Conservation (phyloP, 768 basidiomycete genomes). For the Mycena capillaripes region DNA sequence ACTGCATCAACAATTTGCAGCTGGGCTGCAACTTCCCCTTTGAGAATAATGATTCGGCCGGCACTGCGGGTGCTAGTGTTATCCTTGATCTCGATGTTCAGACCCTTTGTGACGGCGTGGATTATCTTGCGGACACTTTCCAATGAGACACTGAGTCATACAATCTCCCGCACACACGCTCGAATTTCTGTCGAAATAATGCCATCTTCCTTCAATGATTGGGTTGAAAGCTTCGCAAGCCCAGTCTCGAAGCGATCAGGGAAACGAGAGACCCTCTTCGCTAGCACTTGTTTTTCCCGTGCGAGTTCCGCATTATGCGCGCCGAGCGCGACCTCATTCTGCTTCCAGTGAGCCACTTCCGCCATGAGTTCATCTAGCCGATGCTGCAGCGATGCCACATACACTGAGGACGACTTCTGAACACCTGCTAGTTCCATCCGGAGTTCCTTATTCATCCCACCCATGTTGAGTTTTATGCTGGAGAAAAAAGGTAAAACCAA, state of each 20-base stretch:
- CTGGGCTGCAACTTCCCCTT: conserved; percentile 39
- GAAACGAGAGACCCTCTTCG: neutral
- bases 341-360: too few species aligned
- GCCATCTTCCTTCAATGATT: conserved; percentile 20
- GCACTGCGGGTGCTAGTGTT: conserved; percentile 34
- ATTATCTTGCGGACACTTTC: conserved; percentile 17
- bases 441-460: too few species aligned
- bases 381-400: too few species aligned
- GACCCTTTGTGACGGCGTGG: conserved; percentile 12
- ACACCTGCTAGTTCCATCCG: too few species aligned
- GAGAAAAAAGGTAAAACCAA: too few species aligned
- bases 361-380: too few species aligned
- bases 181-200: conserved; percentile 10
- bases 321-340: too few species aligned
- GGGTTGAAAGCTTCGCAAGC: neutral
- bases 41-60: conserved; percentile 31
- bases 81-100: conserved; percentile 11
- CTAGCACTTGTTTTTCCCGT: too few species aligned
- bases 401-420: too few species aligned
- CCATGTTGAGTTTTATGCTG: too few species aligned
- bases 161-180: conserved; percentile 27
- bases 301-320: too few species aligned
- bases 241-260: neutral
- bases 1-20: conserved; percentile 39
- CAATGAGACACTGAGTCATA: neutral